Conservation (phyloP, 2,329 filamentous ascomycete species). For the Penicillium sp. region DNA sequence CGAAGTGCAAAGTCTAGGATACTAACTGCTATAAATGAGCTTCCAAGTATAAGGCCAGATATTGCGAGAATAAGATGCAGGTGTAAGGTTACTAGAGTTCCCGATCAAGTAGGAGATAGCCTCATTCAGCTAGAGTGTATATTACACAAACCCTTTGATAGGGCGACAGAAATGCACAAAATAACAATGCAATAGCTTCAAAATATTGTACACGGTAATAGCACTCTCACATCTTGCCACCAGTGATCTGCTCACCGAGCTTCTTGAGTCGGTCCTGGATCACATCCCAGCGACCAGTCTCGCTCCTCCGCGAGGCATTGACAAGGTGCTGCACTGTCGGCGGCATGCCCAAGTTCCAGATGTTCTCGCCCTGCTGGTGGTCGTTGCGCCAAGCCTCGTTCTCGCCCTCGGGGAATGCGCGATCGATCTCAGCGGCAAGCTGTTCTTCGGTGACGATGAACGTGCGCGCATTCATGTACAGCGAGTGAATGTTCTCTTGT, state of each 20-base stretch:
- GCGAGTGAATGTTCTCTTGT: conserved; percentile 69
- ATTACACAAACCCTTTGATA: neutral
- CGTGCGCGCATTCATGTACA: conserved; percentile 81
- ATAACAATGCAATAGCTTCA: conserved; percentile 17
- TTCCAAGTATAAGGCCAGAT: neutral
- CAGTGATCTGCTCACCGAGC: conserved; percentile 64
- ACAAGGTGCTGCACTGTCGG: conserved; percentile 38
- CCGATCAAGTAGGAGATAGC: neutral
- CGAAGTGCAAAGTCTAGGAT: too few relatives aligned
- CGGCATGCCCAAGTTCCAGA: conserved; percentile 50
- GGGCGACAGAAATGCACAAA: conserved; percentile 5
- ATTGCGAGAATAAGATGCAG: neutral
- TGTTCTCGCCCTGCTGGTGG: conserved; percentile 41
- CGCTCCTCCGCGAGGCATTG: conserved; percentile 30
- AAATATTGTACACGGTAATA: conserved; percentile 25
- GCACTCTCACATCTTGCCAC: conserved; percentile 54
- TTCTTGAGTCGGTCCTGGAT: conserved; percentile 57
- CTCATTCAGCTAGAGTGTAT: neutral
- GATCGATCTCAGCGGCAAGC: conserved; percentile 67
- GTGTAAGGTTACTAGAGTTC: neutral
- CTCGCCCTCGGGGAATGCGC: conserved; percentile 65
- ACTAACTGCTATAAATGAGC: too few relatives aligned
- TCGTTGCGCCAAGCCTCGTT: conserved; percentile 42
- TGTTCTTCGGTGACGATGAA: conserved; percentile 84
- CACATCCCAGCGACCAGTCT: conserved; percentile 38